These are phyloP conservation scores for Drechslera avenae DNA, from an alignment of 2,329 filamentous ascomycete genomes.

Conservation along the genomic window DNA sequence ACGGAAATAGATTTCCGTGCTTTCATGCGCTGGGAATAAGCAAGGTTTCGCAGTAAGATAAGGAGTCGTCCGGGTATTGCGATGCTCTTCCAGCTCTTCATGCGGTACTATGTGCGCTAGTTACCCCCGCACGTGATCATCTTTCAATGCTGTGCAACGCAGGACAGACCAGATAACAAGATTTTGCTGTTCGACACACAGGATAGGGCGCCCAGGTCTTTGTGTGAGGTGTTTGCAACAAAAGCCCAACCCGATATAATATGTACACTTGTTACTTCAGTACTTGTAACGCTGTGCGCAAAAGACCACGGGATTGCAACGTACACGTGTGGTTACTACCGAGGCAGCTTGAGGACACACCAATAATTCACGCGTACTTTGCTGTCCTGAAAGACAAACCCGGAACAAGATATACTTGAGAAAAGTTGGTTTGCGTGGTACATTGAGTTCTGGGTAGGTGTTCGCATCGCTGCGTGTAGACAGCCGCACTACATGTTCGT, in stretches of 20 bases:
- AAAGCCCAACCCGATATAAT: no score
- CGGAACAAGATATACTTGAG: not conserved
- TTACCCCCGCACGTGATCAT: slow-evolving; percentile 16
- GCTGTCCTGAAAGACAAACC: not conserved
- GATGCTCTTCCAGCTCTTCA: slow-evolving; percentile 1
- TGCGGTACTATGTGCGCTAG: slow-evolving; percentile 15
- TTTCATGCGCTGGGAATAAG: not conserved
- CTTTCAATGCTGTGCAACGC: slow-evolving; percentile 22
- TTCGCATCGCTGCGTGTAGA: slow-evolving; percentile 12
- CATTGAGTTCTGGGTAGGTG: slow-evolving; percentile 12
- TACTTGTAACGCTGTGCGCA: not conserved
- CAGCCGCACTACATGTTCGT: not conserved
- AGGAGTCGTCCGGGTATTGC: not conserved
- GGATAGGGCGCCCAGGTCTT: not conserved
- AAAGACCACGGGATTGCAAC: not conserved
- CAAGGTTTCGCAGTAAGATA: slow-evolving; percentile 2
- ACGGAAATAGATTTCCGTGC: not conserved
- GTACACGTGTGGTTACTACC: no score
- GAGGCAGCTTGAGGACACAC: no score
- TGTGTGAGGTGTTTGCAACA: not conserved
- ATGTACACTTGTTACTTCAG: no score
- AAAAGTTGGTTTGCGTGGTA: not conserved
- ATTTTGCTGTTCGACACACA: not conserved
- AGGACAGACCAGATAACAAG: slow-evolving; percentile 15
- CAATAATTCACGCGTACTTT: not conserved